phyloP scores from a whole-genome alignment of 768 basidiomycete genomes.

The Boletales sp. region DNA sequence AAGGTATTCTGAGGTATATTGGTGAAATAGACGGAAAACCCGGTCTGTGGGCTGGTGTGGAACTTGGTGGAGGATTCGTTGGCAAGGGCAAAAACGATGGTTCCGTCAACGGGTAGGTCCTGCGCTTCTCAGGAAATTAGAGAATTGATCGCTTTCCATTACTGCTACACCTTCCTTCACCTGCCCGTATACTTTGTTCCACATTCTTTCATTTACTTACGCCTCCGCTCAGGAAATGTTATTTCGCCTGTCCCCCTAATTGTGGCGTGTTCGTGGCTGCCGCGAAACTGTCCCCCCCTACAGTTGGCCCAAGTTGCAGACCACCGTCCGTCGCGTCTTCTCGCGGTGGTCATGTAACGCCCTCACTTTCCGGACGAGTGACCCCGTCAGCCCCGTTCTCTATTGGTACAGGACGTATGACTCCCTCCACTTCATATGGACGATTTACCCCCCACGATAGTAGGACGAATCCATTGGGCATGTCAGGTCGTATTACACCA shows the following conservation, averaged over 20 bases:
- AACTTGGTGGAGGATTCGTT: conserved; percentile 76
- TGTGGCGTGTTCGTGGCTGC: conserved; percentile 91
- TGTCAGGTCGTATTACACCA: conserved; percentile 51
- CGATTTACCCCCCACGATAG: conserved; percentile 36
- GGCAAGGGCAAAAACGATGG: conserved; percentile 98
- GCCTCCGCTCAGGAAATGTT: conserved; percentile 53
- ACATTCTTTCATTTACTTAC: conserved; percentile 10
- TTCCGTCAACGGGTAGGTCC: conserved; percentile 77
- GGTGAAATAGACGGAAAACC: conserved; percentile 87
- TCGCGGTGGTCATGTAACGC: conserved; percentile 44
- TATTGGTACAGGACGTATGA: conserved; percentile 45
- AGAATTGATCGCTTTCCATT: background rate
- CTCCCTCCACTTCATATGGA: conserved; percentile 51
- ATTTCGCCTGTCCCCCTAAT: conserved; percentile 79
- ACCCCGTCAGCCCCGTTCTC: conserved; percentile 42
- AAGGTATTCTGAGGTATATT: conserved; percentile 76
- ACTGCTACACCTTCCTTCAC: background rate
- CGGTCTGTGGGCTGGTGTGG: conserved; percentile 92
- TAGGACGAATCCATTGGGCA: conserved; percentile 24
- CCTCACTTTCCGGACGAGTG: conserved; percentile 41
- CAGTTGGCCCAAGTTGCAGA: conserved; percentile 55
- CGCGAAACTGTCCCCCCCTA: conserved; percentile 76
- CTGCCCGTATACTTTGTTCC: background rate
- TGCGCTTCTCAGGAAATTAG: background rate
- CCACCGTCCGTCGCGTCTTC: conserved; percentile 82